A percentile compares a stretch with the other conserved stretches of the same genome.
These are phyloP conservation scores for Stropharia rugosoannulata DNA, from an alignment of 768 basidiomycete species.

Conservation along the genomic window DNA sequence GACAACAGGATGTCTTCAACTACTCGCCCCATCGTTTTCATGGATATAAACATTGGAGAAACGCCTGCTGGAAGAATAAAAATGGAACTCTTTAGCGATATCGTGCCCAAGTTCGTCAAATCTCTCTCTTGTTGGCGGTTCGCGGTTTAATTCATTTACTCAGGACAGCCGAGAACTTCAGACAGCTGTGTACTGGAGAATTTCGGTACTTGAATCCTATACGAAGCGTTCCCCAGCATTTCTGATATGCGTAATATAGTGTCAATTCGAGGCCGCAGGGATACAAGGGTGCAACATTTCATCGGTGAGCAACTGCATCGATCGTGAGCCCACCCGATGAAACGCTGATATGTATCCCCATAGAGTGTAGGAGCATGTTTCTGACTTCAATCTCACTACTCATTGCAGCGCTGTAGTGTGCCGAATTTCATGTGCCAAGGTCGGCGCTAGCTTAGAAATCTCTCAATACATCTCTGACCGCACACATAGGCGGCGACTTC, in stretches of 20 bases:
- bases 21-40: conserved; percentile 88
- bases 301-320: conserved; percentile 56
- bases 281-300: conserved; percentile 90
- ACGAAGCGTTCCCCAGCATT: not conserved
- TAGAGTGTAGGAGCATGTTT: conserved; percentile 64
- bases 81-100: conserved; percentile 96
- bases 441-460: conserved; percentile 21
- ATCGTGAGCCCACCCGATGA: not conserved
- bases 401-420: conserved; percentile 46
- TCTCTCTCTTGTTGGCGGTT: not conserved
- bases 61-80: conserved; percentile 93
- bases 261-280: conserved; percentile 86
- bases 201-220: conserved; percentile 55
- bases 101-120: conserved; percentile 81
- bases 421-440: conserved; percentile 98
- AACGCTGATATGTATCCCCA: conserved; percentile 14
- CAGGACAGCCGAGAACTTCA: conserved; percentile 97
- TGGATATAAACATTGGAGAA: conserved; percentile 96
- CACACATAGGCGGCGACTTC: conserved; percentile 81
- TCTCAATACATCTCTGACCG: not conserved
- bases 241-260: conserved; percentile 33
- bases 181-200: conserved; percentile 98
- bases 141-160: conserved; percentile 4
- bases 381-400: conserved; percentile 9
- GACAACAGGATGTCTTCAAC: conserved; percentile 24